Evolutionary conservation across 2,329 filamentous ascomycete genomes (phyloP).

Genomic region (Penicillium sp.): DNA sequence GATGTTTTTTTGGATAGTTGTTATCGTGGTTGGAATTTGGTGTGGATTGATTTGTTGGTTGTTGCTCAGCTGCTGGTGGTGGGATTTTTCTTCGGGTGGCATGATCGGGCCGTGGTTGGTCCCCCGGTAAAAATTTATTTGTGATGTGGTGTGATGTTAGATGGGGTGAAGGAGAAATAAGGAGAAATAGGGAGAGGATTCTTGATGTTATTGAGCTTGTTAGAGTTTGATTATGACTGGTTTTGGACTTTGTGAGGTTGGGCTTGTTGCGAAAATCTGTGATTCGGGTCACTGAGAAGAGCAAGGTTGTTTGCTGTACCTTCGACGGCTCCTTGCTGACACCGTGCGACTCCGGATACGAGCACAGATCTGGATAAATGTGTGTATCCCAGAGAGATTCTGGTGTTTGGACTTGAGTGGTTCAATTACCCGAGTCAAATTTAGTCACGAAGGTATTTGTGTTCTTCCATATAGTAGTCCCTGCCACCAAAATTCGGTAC

Average conservation of each 20-base stretch:
- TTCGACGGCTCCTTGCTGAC: neutral
- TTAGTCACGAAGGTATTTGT: too few species aligned
- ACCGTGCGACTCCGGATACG: neutral
- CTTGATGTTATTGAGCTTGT: neutral
- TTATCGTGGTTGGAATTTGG: neutral
- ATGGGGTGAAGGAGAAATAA: neutral
- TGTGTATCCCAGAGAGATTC: too few species aligned
- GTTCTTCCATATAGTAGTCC: too few species aligned
- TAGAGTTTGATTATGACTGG: neutral
- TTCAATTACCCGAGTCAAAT: too few species aligned
- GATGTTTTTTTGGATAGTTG: neutral
- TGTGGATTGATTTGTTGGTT: neutral
- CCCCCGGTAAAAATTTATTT: neutral
- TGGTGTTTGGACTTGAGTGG: too few species aligned
- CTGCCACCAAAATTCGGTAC: too few species aligned
- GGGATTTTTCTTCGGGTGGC: conserved; percentile 4
- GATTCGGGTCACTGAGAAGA: too few species aligned
- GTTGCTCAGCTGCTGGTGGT: neutral
- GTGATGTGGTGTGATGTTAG: neutral
- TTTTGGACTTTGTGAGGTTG: neutral
- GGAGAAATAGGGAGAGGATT: neutral
- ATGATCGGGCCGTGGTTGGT: conserved; percentile 2
- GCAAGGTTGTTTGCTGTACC: neutral
- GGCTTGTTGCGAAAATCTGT: neutral
- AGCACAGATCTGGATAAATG: too few species aligned